Evolutionary conservation across 2,329 filamentous ascomycete species (phyloP), one percentile per base, ranked within the genome.

Genomic region (Arthrobotrys pseudoclavata): DNA sequence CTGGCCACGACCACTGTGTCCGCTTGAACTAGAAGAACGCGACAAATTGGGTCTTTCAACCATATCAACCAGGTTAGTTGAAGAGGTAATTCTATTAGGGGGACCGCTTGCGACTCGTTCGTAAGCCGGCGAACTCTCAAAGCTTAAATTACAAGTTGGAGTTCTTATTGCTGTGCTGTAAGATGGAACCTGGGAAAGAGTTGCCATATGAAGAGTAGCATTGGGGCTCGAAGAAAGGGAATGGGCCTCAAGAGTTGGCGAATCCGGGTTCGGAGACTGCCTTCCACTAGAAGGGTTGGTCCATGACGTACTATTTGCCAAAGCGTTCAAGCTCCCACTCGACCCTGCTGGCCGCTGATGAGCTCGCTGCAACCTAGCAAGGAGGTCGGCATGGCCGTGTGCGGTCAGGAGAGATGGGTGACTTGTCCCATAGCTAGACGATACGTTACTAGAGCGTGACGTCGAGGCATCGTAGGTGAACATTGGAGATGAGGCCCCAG

Each of bases 161-260:
- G 90, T 88, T 79, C 88, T 89, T 26, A 93, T 88, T 0, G 92
- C 92, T 0, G 92, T 94, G 15, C 88, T 87, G 82, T 94, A 94
- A 70, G 91, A 94, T 0, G 92, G 92, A 1, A 94, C 91, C 79
- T 91, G 91, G 82, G 87, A 91, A 48, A 94, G 84, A 79, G 89
- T 88, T 57, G 88, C 87, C 80, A 92, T 84, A 79, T 91, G 89
- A 18, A 76, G 13, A n/a, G 55, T 48, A 15, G 60, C 20, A 24
- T 37, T 66, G 0, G 72, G 72, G 31, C 71, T 72, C 10, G 69
- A 75, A 7, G 69, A 79, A 20, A 75, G 76, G 5, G 68, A 66
- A 18, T 53, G 40, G 50, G 40, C 40, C 24, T 31, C 63, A 20
- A 66, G 42, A 2, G 37, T 53, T 29, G 62, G 53, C 40, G 62